Percentiles rank a stretch among this genome's conserved stretches.
Conservation (phyloP, 345 rosid species). For the rapeseed (Brassica napus) region Da-Ae NC_063439.1:28201501-28202000, state of each 20-base stretch:
- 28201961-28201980: neutral
- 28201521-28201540: slow-evolving; percentile 64
- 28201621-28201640: slow-evolving; percentile 54
- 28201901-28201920: slow-evolving; percentile 44
- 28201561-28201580: slow-evolving; percentile 74
- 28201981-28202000: slow-evolving; percentile 46
- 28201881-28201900: slow-evolving; percentile 57
- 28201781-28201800: slow-evolving; percentile 60
- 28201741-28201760: neutral
- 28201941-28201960: slow-evolving; percentile 8
- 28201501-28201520: slow-evolving; percentile 61
- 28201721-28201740: neutral
- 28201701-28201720: neutral
- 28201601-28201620: slow-evolving; percentile 49
- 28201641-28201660: slow-evolving; percentile 53
- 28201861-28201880: slow-evolving; percentile 51
- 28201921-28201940: neutral
- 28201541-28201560: slow-evolving; percentile 78
- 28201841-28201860: slow-evolving; percentile 58
- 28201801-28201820: slow-evolving; percentile 53
- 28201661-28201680: slow-evolving; percentile 63
- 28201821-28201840: slow-evolving; percentile 73
- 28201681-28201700: slow-evolving; percentile 36
- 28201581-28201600: slow-evolving; percentile 51
- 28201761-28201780: neutral